A percentile compares a stretch with the other conserved stretches of the same genome.
phyloP scores from a whole-genome alignment of 225 moss, liverwort and hornwort genomes.

The Polytrichum formosum region DNA sequence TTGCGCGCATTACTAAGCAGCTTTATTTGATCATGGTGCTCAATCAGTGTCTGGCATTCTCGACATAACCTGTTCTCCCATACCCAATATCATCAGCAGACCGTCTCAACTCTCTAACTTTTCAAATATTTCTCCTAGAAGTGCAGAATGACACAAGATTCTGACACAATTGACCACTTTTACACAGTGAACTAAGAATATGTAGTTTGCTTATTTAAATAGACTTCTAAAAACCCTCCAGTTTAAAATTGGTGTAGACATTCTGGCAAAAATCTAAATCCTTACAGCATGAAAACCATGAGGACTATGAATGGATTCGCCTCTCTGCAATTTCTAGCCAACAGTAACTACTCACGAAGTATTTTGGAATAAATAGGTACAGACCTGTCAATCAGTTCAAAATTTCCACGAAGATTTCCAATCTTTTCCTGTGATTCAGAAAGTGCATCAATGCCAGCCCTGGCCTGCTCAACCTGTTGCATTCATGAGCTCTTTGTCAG shows the following conservation, averaged over 20 bases:
- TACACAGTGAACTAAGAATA: background rate
- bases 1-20: conserved; percentile 98
- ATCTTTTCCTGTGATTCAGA: conserved; percentile 77
- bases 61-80: conserved; percentile 74
- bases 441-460: conserved; percentile 93
- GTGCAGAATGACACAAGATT: background rate
- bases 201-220: no score
- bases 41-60: conserved; percentile 98
- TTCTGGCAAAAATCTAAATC: no score
- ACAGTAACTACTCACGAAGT: no score
- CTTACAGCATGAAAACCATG: no score
- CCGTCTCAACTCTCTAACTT: background rate
- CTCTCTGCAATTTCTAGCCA: no score
- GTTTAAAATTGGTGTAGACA: no score
- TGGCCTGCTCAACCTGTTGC: conserved; percentile 95
- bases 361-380: conserved; percentile 7
- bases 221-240: no score
- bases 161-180: background rate
- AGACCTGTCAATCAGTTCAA: conserved; percentile 89
- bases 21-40: conserved; percentile 99
- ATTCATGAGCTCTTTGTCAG: conserved; percentile 6
- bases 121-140: background rate
- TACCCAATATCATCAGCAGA: conserved; percentile 17
- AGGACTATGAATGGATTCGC: no score
- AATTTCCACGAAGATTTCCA: conserved; percentile 76